Base-by-base conservation (phyloP, 129 eudicot genomes). In the Rutidosis leptorrhynchoides region DNA sequence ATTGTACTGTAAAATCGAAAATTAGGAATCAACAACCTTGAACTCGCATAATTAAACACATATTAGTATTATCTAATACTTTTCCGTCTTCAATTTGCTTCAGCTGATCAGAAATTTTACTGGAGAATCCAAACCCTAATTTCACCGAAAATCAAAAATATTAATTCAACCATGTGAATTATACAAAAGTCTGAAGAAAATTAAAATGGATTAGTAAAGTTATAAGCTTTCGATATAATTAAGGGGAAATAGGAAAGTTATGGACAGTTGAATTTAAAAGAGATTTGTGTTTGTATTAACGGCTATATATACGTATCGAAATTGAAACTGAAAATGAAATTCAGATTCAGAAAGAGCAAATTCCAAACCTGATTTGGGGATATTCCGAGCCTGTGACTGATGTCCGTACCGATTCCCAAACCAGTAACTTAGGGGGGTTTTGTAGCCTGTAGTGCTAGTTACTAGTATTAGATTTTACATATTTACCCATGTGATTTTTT, bases 341-440 rank as follows among this genome's bases (percentile, higher is more conserved):
- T 60, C 67, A 74, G 43, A 30, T 42, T 56, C 45, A 45, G 74
- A 17, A 52, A 54, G 72, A 65, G 19, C 35, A 22, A 65, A 26
- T 37, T 45, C 73, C 77, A 60, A 58, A 66, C 67, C 83, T 74
- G 84, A 40, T 70, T 58, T 26, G 65, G 59, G 54, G 71, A 65
- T 14, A 66, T 65, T 37, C 84, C 84, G 79, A 80, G 62, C 84
- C 84, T 80, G 70, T 65, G 68, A 52, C 49, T 61, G 83, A 46
- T 79, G 15, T 74, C 83, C 83, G 65, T 65, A 65, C 80, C 77
- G 74, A 27, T 66, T 22, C 25, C 84, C 84, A 64, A 66, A 64
- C 80, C 78, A 64, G 72, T n/a, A n/a, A n/a, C n/a, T n/a, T n/a
- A n/a, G n/a, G n/a, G n/a, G n/a, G n/a, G n/a, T n/a, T n/a, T n/a